These are phyloP conservation scores for Castanea crenata DNA, from an alignment of 306 rosid species.

Conservation along the genomic window DNA sequence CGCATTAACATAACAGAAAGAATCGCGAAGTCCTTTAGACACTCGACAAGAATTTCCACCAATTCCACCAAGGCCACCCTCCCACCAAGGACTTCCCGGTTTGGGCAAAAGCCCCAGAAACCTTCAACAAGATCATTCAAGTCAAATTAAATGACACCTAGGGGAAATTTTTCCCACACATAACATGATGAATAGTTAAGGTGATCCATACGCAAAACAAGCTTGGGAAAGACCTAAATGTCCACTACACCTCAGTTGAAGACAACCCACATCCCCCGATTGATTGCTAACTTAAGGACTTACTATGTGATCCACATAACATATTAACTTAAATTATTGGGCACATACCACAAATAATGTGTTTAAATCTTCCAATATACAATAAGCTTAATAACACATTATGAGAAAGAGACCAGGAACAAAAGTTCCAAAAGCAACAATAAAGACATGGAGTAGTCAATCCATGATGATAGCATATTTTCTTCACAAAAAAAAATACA, in stretches of 20 bases:
- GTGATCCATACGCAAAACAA: conserved; percentile 44
- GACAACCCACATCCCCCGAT: conserved; percentile 30
- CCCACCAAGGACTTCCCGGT: conserved; percentile 86
- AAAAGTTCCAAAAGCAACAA: background rate
- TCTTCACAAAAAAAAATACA: too few relatives aligned
- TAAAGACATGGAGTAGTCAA: background rate
- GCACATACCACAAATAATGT: background rate
- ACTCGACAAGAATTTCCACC: conserved; percentile 78
- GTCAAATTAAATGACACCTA: conserved; percentile 60
- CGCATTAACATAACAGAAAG: conserved; percentile 86
- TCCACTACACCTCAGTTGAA: conserved; percentile 28
- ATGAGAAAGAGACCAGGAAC: background rate
- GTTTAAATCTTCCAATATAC: background rate
- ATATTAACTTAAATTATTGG: background rate
- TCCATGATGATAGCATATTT: background rate
- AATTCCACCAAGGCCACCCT: conserved; percentile 83
- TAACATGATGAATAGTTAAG: conserved; percentile 44
- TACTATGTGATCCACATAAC: conserved; percentile 7
- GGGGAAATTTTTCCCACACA: conserved; percentile 51
- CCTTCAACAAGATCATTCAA: conserved; percentile 88
- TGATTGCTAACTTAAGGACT: conserved; percentile 15
- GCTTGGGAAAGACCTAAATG: conserved; percentile 41
- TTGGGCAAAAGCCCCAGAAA: conserved; percentile 70
- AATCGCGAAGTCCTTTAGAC: conserved; percentile 71
- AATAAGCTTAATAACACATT: background rate